Evolutionary conservation across 192 early-diverging fungal genomes (phyloP).

Genomic region (Umbelopsis sp.): DNA sequence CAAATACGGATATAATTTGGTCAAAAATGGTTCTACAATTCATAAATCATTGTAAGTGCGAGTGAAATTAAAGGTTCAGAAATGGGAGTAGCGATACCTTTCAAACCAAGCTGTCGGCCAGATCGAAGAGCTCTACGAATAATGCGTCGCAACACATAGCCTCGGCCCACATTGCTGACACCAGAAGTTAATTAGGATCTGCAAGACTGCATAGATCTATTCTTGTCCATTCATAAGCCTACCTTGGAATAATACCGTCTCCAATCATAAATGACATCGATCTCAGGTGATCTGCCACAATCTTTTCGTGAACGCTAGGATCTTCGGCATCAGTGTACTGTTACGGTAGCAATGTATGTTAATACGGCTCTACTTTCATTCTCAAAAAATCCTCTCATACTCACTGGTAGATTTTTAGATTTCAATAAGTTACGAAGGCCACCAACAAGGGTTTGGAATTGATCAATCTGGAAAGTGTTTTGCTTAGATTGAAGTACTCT

Average conservation of each 20-base stretch:
- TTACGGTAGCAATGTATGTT: neutral
- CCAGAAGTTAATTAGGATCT: too few relatives aligned
- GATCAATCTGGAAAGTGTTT: slow-evolving; percentile 59
- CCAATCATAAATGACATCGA: slow-evolving; percentile 58
- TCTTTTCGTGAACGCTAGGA: slow-evolving; percentile 50
- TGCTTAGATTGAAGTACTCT: slow-evolving; percentile 50
- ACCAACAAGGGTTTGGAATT: slow-evolving; percentile 44
- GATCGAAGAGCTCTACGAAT: slow-evolving; percentile 59
- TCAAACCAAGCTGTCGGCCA: slow-evolving; percentile 55
- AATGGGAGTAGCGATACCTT: slow-evolving; percentile 28
- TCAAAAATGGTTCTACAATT: slow-evolving; percentile 50
- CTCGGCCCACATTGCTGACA: slow-evolving; percentile 50
- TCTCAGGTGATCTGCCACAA: slow-evolving; percentile 59
- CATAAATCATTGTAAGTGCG: neutral
- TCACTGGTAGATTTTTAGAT: neutral
- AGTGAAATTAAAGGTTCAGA: neutral
- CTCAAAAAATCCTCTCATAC: neutral
- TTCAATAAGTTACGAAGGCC: slow-evolving; percentile 44
- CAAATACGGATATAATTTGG: slow-evolving; percentile 48
- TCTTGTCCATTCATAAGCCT: neutral
- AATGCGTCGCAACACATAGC: slow-evolving; percentile 62
- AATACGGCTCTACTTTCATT: neutral
- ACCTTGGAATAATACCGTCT: slow-evolving; percentile 62
- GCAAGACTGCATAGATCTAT: neutral
- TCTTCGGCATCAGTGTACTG: slow-evolving; percentile 13